Percentiles rank a stretch among this genome's conserved stretches.
phyloP scores from a whole-genome alignment of 345 rosid species.

The Gossypium rotundifolium region DNA sequence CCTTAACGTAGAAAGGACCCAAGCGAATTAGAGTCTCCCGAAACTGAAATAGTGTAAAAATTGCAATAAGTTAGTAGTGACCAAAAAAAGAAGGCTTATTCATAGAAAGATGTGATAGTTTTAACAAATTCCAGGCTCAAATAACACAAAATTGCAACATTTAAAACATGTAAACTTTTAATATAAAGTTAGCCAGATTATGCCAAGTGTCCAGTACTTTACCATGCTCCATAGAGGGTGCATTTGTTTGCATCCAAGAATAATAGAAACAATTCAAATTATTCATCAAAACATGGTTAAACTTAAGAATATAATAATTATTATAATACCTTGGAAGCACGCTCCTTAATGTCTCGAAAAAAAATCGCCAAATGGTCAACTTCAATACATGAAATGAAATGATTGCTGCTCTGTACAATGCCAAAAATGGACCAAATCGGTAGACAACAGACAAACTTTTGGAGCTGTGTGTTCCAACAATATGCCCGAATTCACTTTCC shows the following conservation, averaged over 20 bases:
- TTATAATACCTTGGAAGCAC: conserved; percentile 64
- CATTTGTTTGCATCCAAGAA: not conserved
- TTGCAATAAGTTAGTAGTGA: not conserved
- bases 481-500: conserved; percentile 77
- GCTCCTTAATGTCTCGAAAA: conserved; percentile 58
- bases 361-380: conserved; percentile 68
- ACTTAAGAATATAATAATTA: not conserved
- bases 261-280: not conserved
- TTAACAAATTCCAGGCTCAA: not conserved
- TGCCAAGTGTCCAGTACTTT: not conserved
- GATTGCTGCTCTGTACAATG: conserved; percentile 79
- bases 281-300: not conserved
- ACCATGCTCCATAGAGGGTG: not conserved
- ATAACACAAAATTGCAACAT: conserved; percentile 5
- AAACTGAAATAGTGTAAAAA: conserved; percentile 50
- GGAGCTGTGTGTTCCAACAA: conserved; percentile 62
- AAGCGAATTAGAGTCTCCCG: conserved; percentile 71
- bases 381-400: conserved; percentile 71
- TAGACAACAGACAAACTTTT: conserved; percentile 51
- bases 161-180: not conserved
- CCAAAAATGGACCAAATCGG: conserved; percentile 79
- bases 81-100: not conserved
- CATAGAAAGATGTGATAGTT: not conserved
- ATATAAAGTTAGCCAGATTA: not conserved
- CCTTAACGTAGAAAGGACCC: conserved; percentile 96